Evolutionary conservation across 2,329 filamentous ascomycete species (phyloP).

Genomic region (Septoria linicola): DNA sequence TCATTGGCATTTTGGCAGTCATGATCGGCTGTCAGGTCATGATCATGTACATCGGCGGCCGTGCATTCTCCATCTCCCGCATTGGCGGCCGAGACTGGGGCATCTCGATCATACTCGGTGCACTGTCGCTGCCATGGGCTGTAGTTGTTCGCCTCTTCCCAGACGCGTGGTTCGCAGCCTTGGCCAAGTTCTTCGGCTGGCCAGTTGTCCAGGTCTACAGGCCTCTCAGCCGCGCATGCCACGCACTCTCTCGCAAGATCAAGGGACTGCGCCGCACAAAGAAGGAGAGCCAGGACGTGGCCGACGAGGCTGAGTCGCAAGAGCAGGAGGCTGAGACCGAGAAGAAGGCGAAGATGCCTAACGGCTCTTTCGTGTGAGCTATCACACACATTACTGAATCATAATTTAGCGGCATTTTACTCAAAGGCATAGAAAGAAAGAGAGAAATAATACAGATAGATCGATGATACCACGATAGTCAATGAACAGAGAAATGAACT

Average conservation of each 20-base stretch:
- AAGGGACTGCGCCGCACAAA: slow-evolving; percentile 19
- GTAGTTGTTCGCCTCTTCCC: slow-evolving; percentile 79
- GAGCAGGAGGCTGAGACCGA: slow-evolving; percentile 18
- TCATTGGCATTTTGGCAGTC: slow-evolving; percentile 76
- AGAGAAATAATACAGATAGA: not conserved
- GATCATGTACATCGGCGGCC: slow-evolving; percentile 82
- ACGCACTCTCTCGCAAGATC: slow-evolving; percentile 21
- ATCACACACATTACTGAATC: not conserved
- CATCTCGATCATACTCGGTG: slow-evolving; percentile 77
- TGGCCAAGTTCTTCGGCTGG: slow-evolving; percentile 44
- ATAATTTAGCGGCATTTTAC: slow-evolving; percentile 13
- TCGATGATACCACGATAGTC: too few species aligned
- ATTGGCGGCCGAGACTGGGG: slow-evolving; percentile 77
- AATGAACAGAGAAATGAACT: too few species aligned
- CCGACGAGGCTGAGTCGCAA: slow-evolving; percentile 17
- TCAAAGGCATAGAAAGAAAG: slow-evolving; percentile 13
- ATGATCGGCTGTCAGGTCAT: slow-evolving; percentile 88
- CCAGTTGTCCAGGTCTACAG: slow-evolving; percentile 25
- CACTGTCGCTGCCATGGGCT: slow-evolving; percentile 79
- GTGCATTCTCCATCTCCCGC: slow-evolving; percentile 66
- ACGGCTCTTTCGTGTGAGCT: slow-evolving; percentile 6
- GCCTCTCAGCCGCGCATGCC: slow-evolving; percentile 23
- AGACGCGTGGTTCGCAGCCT: slow-evolving; percentile 59
- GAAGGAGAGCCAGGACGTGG: slow-evolving; percentile 22
- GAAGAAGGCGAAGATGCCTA: slow-evolving; percentile 19